Evolutionary conservation across 164 flowering plant species (phyloP).

Genomic region (Macadamia integrifolia): DNA sequence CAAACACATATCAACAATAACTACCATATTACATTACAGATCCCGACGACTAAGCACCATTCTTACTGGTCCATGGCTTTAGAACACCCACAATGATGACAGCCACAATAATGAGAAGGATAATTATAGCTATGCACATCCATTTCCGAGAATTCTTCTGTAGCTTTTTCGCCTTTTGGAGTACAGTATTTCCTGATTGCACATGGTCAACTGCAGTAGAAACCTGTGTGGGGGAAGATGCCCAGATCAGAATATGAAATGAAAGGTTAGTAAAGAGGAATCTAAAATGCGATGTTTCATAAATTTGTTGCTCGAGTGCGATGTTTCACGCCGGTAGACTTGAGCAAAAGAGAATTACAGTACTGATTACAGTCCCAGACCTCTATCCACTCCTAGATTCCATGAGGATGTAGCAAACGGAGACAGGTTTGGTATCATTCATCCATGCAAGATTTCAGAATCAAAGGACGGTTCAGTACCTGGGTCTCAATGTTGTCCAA

Average conservation of each 20-base stretch:
- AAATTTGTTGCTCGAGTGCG: no score
- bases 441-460: not conserved
- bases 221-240: slow-evolving; percentile 20
- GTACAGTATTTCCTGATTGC: slow-evolving; percentile 38
- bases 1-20: not conserved
- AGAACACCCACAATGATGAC: slow-evolving; percentile 31
- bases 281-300: no score
- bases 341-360: no score
- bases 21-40: not conserved
- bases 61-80: slow-evolving; percentile 33
- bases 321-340: no score
- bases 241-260: not conserved
- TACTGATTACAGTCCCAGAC: no score
- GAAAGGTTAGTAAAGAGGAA: not conserved
- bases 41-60: slow-evolving; percentile 25
- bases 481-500: slow-evolving; percentile 10
- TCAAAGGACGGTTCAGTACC: not conserved
- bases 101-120: slow-evolving; percentile 31
- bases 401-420: not conserved
- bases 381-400: not conserved
- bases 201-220: slow-evolving; percentile 44
- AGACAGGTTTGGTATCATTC: not conserved
- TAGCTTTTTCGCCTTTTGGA: slow-evolving; percentile 44
- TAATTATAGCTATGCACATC: slow-evolving; percentile 49
- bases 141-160: slow-evolving; percentile 46